Evolutionary conservation across 805 yeast species (phyloP).

Genomic region (Candida silvatica): DNA sequence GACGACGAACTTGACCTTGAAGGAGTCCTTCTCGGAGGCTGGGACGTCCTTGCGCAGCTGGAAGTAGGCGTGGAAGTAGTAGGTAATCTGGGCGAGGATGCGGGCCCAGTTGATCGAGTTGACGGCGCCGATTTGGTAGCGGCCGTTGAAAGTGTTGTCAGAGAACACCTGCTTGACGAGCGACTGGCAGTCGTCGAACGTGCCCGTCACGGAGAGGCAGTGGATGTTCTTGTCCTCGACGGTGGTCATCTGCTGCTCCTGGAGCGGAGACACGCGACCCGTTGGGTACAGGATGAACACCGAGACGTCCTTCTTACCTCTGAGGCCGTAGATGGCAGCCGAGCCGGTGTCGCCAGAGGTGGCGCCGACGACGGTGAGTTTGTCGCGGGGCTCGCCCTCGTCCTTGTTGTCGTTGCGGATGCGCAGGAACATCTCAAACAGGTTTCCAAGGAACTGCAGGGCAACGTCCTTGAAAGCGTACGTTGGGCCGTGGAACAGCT

Average conservation of each 20-base stretch:
- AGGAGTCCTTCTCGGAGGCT: conserved; percentile 22
- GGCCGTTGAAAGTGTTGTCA: conserved; percentile 77
- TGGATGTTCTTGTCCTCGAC: conserved; percentile 90
- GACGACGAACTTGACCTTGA: conserved; percentile 74
- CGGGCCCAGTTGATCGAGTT: conserved; percentile 99
- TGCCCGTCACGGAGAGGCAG: conserved; percentile 90
- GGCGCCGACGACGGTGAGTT: conserved; percentile 95
- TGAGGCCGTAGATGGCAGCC: conserved; percentile 95
- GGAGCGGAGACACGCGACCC: conserved; percentile 95
- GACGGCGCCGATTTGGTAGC: conserved; percentile 94
- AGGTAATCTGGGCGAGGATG: conserved; percentile 94
- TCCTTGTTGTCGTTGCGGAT: conserved; percentile 54
- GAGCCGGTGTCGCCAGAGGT: conserved; percentile 99
- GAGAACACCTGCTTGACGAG: conserved; percentile 90
- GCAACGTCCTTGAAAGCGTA: conserved; percentile 99
- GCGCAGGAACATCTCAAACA: conserved; percentile 83
- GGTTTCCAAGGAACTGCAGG: conserved; percentile 92
- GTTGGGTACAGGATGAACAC: conserved; percentile 96
- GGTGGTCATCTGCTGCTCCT: conserved; percentile 98
- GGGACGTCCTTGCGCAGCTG: conserved; percentile 38
- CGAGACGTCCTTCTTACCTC: conserved; percentile 96
- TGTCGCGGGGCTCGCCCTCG: conserved; percentile 52
- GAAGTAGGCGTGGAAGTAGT: conserved; percentile 91
- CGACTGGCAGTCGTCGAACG: conserved; percentile 98
- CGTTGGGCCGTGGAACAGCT: conserved; percentile 98